Evolutionary conservation across 2,329 filamentous ascomycete genomes (phyloP).

Genomic region (Tothia fuscella): DNA sequence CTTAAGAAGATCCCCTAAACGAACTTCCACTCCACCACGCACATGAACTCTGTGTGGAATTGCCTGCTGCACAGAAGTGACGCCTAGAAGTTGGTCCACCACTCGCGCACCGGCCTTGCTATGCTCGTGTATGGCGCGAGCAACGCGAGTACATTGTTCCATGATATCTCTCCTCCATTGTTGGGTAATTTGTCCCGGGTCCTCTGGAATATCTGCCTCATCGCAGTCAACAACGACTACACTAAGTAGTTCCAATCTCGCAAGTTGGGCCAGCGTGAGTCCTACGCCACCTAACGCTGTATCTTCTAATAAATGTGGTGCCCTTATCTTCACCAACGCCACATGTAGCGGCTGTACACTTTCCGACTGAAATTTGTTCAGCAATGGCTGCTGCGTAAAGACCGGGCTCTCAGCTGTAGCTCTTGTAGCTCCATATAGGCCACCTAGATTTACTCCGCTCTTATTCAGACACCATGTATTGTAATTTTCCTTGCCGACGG

Average conservation of each 20-base stretch:
- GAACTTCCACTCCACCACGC: constrained; percentile 27
- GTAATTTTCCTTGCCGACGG: constrained; percentile 18
- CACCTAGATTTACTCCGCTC: constrained; percentile 48
- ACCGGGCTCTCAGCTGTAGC: constrained; percentile 48
- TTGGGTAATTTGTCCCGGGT: constrained; percentile 16
- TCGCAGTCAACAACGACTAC: constrained; percentile 71
- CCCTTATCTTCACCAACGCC: constrained; percentile 73
- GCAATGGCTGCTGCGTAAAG: constrained; percentile 42
- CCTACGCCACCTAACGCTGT: constrained; percentile 61
- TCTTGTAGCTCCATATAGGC: constrained; percentile 45
- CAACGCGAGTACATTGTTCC: constrained; percentile 61
- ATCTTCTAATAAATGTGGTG: constrained; percentile 59
- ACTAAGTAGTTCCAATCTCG: constrained; percentile 67
- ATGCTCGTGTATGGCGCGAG: constrained; percentile 60
- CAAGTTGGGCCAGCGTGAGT: constrained; percentile 72
- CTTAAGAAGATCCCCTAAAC: constrained; percentile 42
- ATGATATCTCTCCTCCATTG: constrained; percentile 33
- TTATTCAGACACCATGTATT: constrained; percentile 24
- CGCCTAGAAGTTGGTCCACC: constrained; percentile 44
- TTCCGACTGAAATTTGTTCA: constrained; percentile 18
- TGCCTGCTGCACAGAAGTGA: constrained; percentile 22
- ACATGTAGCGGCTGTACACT: constrained; percentile 50
- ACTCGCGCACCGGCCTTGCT: constrained; percentile 56
- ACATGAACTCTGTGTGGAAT: constrained; percentile 23
- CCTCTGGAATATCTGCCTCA: constrained; percentile 25